Conservation (phyloP, 805 yeast genomes). For the Ogataea dorogensis region DNA sequence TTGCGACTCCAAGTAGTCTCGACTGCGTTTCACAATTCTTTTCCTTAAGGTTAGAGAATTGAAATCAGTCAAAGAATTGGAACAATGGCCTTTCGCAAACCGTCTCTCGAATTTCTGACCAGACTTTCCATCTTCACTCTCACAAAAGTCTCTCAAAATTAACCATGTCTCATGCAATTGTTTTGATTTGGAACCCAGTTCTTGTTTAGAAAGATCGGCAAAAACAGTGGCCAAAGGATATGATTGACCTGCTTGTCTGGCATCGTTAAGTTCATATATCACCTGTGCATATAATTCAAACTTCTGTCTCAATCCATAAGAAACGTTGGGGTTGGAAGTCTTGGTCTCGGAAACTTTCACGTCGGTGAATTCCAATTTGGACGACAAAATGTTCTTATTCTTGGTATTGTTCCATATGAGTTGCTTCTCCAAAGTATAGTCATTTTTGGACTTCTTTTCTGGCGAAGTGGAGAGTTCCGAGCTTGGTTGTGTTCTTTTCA, state of each 20-base stretch:
- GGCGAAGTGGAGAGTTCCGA: slow-evolving; percentile 16
- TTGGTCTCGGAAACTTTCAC: slow-evolving; percentile 23
- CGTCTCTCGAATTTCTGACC: slow-evolving; percentile 28
- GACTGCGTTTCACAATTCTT: slow-evolving; percentile 53
- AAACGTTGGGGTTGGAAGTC: slow-evolving; percentile 34
- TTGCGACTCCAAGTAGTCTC: slow-evolving; percentile 66
- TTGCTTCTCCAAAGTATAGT: slow-evolving; percentile 20
- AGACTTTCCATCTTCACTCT: slow-evolving; percentile 35
- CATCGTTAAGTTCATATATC: slow-evolving; percentile 66
- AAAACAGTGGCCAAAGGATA: slow-evolving; percentile 62
- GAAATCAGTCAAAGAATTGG: slow-evolving; percentile 25
- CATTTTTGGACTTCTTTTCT: slow-evolving; percentile 20
- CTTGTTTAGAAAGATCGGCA: slow-evolving; percentile 55
- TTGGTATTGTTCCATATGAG: slow-evolving; percentile 31
- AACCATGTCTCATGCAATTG: slow-evolving; percentile 77
- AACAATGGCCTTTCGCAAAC: slow-evolving; percentile 33
- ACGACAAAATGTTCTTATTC: slow-evolving; percentile 28
- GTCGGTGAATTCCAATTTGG: slow-evolving; percentile 32
- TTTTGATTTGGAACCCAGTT: slow-evolving; percentile 61
- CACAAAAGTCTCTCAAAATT: slow-evolving; percentile 52
- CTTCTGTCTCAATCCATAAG: slow-evolving; percentile 45
- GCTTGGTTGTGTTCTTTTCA: slow-evolving; percentile 31
- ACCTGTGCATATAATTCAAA: slow-evolving; percentile 76
- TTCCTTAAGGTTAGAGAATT: slow-evolving; percentile 39
- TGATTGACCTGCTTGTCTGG: slow-evolving; percentile 50